Conservation (phyloP, 495 filamentous ascomycete genomes). For the Penicillium waksmanii region DNA sequence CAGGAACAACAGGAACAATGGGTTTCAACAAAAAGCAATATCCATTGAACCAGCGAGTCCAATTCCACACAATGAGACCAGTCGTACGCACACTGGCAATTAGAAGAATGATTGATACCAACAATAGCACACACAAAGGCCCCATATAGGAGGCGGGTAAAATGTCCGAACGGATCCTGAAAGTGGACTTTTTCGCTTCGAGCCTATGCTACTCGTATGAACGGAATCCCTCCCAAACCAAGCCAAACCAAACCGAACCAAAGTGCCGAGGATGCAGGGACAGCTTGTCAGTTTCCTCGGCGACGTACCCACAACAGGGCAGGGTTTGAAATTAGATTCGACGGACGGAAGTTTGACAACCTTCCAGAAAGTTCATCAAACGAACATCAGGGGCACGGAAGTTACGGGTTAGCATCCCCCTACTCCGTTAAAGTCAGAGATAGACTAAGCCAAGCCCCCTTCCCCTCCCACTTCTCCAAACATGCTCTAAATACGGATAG, state of each 20-base stretch:
- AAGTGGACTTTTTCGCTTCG: background rate
- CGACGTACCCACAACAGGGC: background rate
- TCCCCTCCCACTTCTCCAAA: background rate
- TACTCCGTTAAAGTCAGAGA: conserved; percentile 3
- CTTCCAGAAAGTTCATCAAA: conserved; percentile 10
- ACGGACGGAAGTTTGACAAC: conserved; percentile 3
- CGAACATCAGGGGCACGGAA: conserved; percentile 4
- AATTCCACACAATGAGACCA: background rate
- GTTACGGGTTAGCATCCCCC: background rate
- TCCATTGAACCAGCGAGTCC: background rate
- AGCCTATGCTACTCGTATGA: background rate
- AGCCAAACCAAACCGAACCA: background rate
- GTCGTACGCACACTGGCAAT: background rate
- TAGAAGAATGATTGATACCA: background rate
- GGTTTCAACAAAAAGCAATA: too few species aligned
- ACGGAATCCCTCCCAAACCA: too few species aligned
- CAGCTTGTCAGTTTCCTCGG: background rate
- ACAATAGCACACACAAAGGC: background rate
- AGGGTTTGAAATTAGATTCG: conserved; percentile 2
- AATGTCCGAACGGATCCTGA: conserved; percentile 5
- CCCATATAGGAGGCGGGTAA: conserved; percentile 3
- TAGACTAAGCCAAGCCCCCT: conserved; percentile 7
- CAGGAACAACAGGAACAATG: too few species aligned
- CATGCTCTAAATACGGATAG: conserved; percentile 7
- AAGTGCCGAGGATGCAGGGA: background rate